phyloP scores from a whole-genome alignment of 495 filamentous ascomycete genomes.

The Trichocladium uniseriatum region DNA sequence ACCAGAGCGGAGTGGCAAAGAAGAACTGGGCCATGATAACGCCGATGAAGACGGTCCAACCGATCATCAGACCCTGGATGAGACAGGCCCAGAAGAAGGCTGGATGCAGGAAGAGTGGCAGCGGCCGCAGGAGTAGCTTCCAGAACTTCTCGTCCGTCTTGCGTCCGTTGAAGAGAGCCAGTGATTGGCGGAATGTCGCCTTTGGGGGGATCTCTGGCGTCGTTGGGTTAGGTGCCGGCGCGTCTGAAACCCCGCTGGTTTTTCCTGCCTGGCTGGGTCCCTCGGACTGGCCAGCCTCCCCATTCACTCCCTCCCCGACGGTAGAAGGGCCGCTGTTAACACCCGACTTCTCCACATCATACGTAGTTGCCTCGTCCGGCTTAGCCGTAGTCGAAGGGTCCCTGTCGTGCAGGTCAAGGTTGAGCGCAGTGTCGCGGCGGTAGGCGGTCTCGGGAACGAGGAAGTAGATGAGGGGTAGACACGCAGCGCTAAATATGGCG shows the following conservation, averaged over 20 bases:
- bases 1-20: constrained; percentile 68
- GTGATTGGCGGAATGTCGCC: constrained; percentile 43
- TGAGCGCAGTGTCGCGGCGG: constrained; percentile 51
- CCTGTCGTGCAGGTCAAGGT: constrained; percentile 43
- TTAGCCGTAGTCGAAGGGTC: constrained; percentile 3
- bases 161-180: constrained; percentile 70
- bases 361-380: neutral
- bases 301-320: neutral
- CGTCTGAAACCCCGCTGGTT: neutral
- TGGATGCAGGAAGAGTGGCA: constrained; percentile 64
- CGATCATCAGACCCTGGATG: constrained; percentile 83
- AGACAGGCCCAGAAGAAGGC: constrained; percentile 84
- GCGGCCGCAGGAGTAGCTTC: constrained; percentile 53
- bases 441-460: constrained; percentile 84
- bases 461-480: constrained; percentile 58
- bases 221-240: neutral
- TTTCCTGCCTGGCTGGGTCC: neutral
- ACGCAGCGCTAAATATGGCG: constrained; percentile 57
- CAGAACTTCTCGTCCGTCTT: constrained; percentile 58
- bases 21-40: constrained; percentile 79
- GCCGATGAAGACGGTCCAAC: constrained; percentile 92
- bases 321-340: neutral
- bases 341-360: constrained; percentile 16
- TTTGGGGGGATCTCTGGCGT: constrained; percentile 24
- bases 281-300: neutral